Base-by-base conservation (phyloP, 1,284 basidiomycete species). In the Tilletia walkeri region DNA sequence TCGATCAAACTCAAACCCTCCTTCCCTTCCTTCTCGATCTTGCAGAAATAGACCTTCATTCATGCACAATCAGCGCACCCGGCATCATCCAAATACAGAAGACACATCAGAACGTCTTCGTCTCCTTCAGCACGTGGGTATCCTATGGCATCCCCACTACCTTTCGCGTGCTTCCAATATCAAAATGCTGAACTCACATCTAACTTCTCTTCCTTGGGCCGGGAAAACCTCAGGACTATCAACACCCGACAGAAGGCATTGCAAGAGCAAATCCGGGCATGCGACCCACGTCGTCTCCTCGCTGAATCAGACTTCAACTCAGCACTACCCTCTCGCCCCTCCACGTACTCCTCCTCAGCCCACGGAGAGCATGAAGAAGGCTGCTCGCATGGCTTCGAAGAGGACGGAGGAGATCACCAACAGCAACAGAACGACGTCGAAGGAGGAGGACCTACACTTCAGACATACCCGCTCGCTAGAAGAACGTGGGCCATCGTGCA, bases 251-350 rank as follows among this genome's bases (percentile, higher is more conserved):
- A 79, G 67, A 73, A 74, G 39, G 45, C 54, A 5, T 69, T 75
- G 2, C 34, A 48, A 12, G 73, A 73, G 12, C 77, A 79, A 39
- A 68, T 82, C 10, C 69, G 49, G 0, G 71, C 71, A 9, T 71
- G 73, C 5, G 73, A 78, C 34, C 73, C 69, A 5, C 45, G 45
- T 10, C 72, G 77, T 18, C 67, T 79, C 2, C 68, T 82, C 50
- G 68, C 75, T 70, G 81, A 82, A 67, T 77, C 75, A 49, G 81
- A 82, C 66, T 76, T 71, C 56, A 74, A 79, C 56, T 75, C 72
- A 4, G 76, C 56, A 30, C 18, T 61, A 16, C 56, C 56, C 4
- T 61, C 30, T 30, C 18, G 24, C n/a, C 18, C 18, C 2, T n/a
- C 18, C 18, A 18, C 50, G 12, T 53, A 6, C 7, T 6, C 50